Base-by-base conservation (phyloP, 805 yeast species). In the Ogataea salicorniae region DNA sequence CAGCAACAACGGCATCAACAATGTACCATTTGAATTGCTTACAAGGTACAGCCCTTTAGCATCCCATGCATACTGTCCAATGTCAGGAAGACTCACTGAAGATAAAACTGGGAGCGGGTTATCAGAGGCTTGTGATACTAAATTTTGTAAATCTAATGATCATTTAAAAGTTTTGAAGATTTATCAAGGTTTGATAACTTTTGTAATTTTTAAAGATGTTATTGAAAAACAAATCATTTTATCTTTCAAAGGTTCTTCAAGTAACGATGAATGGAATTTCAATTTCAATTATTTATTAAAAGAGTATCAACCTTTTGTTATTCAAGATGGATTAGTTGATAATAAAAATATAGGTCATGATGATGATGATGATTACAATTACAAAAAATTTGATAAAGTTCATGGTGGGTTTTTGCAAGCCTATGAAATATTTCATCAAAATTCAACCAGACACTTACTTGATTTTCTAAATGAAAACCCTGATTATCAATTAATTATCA, bases 401-500 rank as follows among this genome's bases (percentile, higher is more conserved):
- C 53, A 50, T 33, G 18, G 45, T 7, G 53, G 53, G 9, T 50
- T 50, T 22, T 15, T 22, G 6, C 41, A 47, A 40, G 53, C 51
- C 1, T 50, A 47, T 36, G 9, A 31, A 14, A 36, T 26, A 4
- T 47, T 50, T 22, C 46, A 50, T 17, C 16, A 42, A 7, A 41
- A 41, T 6, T 37, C 46, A 3, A n/a, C 40, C 13, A 7, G 14
- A 23, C 39, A 6, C 15, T 15, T 47, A 2, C 15, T 47, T 6
- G 23, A 42, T 7, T 29, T 39, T 7, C n/a, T 50, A 23, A 23
- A 37, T n/a, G 6, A 38, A 6, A 34, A 74, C 55, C 77, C 80
- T 0, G 73, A 71, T 20, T 83, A 80, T 59, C 59, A 69, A 20
- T 48, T 84, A 5, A 70, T 77, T 1, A 71, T 84, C 2, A 69